These are phyloP conservation scores for Luvunga scandens DNA, from an alignment of 345 rosid species.

Conservation along the genomic window DNA sequence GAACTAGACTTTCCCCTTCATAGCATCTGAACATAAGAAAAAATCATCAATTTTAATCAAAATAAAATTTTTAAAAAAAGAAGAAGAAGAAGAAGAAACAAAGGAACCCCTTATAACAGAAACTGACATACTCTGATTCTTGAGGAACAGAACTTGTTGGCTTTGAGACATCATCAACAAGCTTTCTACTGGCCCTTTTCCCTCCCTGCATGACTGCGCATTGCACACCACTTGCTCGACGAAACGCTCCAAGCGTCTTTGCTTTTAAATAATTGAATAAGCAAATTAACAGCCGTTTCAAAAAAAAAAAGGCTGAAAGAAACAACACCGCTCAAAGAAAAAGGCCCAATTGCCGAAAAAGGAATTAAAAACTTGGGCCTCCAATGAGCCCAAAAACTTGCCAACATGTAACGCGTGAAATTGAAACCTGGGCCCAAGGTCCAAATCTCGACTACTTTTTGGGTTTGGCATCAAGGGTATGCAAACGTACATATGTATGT, in stretches of 20 bases:
- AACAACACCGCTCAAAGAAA: background rate
- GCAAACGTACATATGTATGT: rapidly evolving
- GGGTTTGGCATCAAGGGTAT: background rate
- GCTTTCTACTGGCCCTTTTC: constrained; percentile 4
- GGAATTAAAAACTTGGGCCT: background rate
- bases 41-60: background rate
- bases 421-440: background rate
- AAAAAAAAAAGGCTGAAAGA: background rate
- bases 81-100: background rate
- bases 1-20: constrained; percentile 58
- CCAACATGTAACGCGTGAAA: background rate
- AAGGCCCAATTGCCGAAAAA: background rate
- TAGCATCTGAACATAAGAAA: constrained; percentile 33
- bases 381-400: background rate
- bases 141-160: constrained; percentile 6
- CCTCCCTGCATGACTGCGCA: constrained; percentile 15
- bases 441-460: background rate
- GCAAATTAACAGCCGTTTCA: too few species aligned
- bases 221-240: constrained; percentile 9
- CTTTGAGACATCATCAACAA: constrained; percentile 4
- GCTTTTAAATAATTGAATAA: too few species aligned
- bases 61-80: background rate
- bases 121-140: constrained; percentile 21
- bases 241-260: background rate
- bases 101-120: background rate